These are phyloP conservation scores for Chalciporus piperatus DNA, from an alignment of 768 basidiomycete species.

Conservation along the genomic window DNA sequence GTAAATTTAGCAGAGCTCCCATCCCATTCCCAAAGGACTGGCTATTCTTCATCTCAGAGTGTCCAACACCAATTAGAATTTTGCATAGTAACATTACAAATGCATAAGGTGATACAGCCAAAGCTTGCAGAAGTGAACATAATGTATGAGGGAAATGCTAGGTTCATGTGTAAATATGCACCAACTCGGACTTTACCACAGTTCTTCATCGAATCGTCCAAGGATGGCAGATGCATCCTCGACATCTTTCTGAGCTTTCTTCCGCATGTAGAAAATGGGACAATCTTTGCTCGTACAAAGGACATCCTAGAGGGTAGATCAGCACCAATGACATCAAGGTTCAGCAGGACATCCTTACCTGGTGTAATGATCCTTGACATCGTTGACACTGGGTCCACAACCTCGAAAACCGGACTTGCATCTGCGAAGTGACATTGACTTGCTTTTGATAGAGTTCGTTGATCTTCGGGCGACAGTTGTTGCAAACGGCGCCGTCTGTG, in stretches of 20 bases:
- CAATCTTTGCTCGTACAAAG: conserved; percentile 96
- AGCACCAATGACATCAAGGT: not conserved
- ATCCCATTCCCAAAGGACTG: too few species aligned
- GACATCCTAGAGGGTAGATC: conserved; percentile 64
- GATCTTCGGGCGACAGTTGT: conserved; percentile 83
- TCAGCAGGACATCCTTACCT: conserved; percentile 42
- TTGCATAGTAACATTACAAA: not conserved
- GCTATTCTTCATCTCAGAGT: too few species aligned
- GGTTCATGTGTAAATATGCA: not conserved
- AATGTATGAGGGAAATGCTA: not conserved
- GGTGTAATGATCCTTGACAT: conserved; percentile 97
- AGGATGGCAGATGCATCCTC: conserved; percentile 77
- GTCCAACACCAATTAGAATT: too few species aligned
- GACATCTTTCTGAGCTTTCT: conserved; percentile 98
- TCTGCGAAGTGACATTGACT: conserved; percentile 63
- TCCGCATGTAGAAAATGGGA: conserved; percentile 98
- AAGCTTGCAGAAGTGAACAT: not conserved
- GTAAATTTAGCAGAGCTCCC: too few species aligned
- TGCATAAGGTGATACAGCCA: not conserved
- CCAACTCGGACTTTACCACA: conserved; percentile 56
- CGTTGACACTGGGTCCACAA: conserved; percentile 99
- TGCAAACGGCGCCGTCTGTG: conserved; percentile 88
- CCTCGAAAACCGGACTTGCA: conserved; percentile 89
- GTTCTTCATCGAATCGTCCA: conserved; percentile 79
- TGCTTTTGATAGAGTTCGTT: conserved; percentile 95